Conservation (phyloP, 2,329 filamentous ascomycete species). For the Beauveria scarabaeidicola region DNA sequence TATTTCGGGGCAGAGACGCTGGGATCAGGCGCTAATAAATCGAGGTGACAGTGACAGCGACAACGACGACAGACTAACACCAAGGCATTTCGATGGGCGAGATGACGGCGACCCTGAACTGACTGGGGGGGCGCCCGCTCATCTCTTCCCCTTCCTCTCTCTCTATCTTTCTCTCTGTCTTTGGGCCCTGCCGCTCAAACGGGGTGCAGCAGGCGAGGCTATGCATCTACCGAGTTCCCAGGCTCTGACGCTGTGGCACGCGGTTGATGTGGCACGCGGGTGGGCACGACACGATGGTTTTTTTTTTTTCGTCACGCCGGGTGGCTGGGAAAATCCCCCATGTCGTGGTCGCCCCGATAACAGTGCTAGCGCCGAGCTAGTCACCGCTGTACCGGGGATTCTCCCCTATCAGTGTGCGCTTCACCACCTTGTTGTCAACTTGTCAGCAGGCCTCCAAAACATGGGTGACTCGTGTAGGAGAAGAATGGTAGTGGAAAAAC, state of each 20-base stretch:
- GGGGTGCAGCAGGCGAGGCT: background rate
- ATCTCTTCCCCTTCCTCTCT: background rate
- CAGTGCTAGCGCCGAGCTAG: conserved; percentile 7
- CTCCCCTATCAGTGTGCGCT: background rate
- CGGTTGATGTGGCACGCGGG: background rate
- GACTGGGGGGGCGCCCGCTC: conserved; percentile 3
- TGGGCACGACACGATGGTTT: no score
- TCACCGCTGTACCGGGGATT: conserved; percentile 4
- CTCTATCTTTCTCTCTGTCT: background rate
- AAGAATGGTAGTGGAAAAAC: background rate
- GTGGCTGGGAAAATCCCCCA: conserved; percentile 4
- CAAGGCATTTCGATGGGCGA: background rate
- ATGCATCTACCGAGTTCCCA: background rate
- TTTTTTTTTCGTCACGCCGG: no score
- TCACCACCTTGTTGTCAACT: background rate
- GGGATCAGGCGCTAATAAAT: background rate
- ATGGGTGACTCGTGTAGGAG: background rate
- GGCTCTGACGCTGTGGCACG: background rate
- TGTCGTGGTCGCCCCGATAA: conserved; percentile 6
- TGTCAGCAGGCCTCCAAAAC: no score
- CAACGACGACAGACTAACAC: background rate
- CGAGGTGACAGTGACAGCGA: background rate
- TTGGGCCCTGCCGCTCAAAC: background rate
- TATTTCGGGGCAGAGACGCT: background rate
- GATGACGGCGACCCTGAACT: conserved; percentile 1